phyloP scores from a whole-genome alignment of 441 rosid species.

The Mallotus repandus region DNA sequence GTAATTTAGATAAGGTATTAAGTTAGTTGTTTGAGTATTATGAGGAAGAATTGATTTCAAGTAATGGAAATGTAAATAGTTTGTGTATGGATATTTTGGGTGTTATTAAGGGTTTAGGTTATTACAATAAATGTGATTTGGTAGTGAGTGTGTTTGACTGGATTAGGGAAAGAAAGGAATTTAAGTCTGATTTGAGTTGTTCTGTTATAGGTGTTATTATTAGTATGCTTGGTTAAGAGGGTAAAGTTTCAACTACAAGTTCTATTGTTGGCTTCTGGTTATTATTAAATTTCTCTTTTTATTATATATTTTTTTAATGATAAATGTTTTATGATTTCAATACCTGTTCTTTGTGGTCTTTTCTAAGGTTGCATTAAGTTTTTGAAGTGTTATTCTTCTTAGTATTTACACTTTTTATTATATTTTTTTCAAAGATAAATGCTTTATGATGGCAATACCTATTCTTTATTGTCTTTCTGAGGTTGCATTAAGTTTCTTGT shows the following conservation, averaged over 20 bases:
- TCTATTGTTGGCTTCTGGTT: slow-evolving; percentile 33
- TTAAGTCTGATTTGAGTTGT: slow-evolving; percentile 39
- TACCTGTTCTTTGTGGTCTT: too few relatives aligned
- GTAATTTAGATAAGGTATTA: slow-evolving; percentile 39
- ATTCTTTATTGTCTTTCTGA: too few relatives aligned
- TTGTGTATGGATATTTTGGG: slow-evolving; percentile 55
- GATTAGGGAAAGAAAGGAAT: slow-evolving; percentile 53
- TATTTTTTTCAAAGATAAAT: too few relatives aligned
- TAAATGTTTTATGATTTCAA: too few relatives aligned
- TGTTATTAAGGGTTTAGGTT: slow-evolving; percentile 74
- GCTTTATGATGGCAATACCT: too few relatives aligned
- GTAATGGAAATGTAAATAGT: slow-evolving; percentile 21
- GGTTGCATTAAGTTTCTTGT: too few relatives aligned
- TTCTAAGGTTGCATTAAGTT: too few relatives aligned
- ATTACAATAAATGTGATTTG: slow-evolving; percentile 56
- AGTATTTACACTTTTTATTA: too few relatives aligned
- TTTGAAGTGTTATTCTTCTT: too few relatives aligned
- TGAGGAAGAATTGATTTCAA: slow-evolving; percentile 29
- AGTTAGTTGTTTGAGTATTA: slow-evolving; percentile 38
- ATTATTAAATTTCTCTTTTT: too few relatives aligned
- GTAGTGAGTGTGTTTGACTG: slow-evolving; percentile 72
- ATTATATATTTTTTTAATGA: too few relatives aligned
- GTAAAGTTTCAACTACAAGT: slow-evolving; percentile 56
- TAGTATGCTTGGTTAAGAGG: slow-evolving; percentile 62
- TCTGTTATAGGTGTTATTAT: slow-evolving; percentile 63